Evolutionary conservation across 768 basidiomycete species (phyloP).

Genomic region (Tricholoma matsutake): DNA sequence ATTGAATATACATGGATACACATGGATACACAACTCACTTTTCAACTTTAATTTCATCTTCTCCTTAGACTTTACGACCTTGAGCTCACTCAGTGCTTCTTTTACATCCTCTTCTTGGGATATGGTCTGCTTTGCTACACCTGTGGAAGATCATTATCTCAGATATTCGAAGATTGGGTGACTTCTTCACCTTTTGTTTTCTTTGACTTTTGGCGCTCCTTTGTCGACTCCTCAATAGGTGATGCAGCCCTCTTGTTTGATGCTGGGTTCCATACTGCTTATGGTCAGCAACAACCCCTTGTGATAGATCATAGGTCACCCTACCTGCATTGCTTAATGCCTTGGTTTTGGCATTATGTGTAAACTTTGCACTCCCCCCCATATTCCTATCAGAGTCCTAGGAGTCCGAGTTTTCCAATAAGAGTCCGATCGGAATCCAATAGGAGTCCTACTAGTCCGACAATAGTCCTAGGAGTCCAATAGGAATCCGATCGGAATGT

Average conservation of each 20-base stretch:
- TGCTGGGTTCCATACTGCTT: not conserved
- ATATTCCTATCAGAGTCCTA: too few relatives aligned
- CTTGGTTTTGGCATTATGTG: not conserved
- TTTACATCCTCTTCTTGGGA: not conserved
- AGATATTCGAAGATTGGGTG: not conserved
- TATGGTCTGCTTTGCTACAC: not conserved
- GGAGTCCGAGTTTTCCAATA: too few relatives aligned
- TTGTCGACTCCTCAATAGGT: not conserved
- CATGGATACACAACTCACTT: not conserved
- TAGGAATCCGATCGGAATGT: too few relatives aligned
- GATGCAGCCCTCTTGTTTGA: not conserved
- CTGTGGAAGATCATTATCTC: not conserved
- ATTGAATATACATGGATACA: not conserved
- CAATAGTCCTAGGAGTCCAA: too few relatives aligned
- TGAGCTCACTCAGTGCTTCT: not conserved
- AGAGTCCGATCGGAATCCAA: too few relatives aligned
- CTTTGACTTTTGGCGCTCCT: not conserved
- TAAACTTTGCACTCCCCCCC: too few relatives aligned
- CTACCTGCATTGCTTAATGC: not conserved
- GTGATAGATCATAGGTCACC: not conserved
- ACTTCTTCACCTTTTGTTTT: not conserved
- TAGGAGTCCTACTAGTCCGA: too few relatives aligned
- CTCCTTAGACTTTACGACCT: not conserved
- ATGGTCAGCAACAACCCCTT: not conserved
- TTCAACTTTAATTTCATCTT: not conserved